Base-by-base conservation (phyloP, 1,284 basidiomycete species). In the Fomitopsis betulina region DNA sequence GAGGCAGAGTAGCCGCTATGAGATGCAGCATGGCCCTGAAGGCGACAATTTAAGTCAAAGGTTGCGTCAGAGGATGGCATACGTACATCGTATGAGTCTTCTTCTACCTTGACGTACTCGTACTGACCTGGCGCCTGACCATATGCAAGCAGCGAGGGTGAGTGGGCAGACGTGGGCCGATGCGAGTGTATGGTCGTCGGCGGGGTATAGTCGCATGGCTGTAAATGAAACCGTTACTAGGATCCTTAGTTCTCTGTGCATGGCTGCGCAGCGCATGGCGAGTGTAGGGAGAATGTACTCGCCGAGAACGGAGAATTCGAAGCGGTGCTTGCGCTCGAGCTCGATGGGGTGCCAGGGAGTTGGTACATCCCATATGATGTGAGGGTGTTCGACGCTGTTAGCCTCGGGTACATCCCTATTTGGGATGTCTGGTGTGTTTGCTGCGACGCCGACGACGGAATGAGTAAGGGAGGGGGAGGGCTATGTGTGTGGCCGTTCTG, bases 301-400 rank as follows among this genome's bases (percentile, higher is more conserved):
- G 82, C 88, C 85, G 89, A 90, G 78, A 89, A 90, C 35, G 86
- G 70, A 1, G 88, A 86, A 65, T 85, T 89, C 42, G 86, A 88
- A 15, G 84, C 85, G 32, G 85, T 79, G 68, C 88, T 89, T 19
- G 87, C 27, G 45, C 45, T 30, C 45, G 45, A 86, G n/a, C 80
- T 83, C 2, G 85, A 84, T 5, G 87, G 85, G 10, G 86, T 86
- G 67, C 83, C 82, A 23, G 86, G 84, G 68, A 87, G 74, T 66
- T 82, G 80, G 69, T 85, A 83, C 19, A 79, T 72, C 47, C 77
- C 74, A 56, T 82, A 79, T 9, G 85, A 73, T 63, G 72, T 76
- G 72, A 82, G 82, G 58, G 82, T 66, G 10, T 78, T 75, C 5
- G 74, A 75, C 62, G 21, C 69, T 17, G 45, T 33, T 23, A 58